Percentiles rank a stretch among this genome's conserved stretches.
phyloP scores from a whole-genome alignment of 2,329 filamentous ascomycete genomes.

The Hypoxylon sp. region DNA sequence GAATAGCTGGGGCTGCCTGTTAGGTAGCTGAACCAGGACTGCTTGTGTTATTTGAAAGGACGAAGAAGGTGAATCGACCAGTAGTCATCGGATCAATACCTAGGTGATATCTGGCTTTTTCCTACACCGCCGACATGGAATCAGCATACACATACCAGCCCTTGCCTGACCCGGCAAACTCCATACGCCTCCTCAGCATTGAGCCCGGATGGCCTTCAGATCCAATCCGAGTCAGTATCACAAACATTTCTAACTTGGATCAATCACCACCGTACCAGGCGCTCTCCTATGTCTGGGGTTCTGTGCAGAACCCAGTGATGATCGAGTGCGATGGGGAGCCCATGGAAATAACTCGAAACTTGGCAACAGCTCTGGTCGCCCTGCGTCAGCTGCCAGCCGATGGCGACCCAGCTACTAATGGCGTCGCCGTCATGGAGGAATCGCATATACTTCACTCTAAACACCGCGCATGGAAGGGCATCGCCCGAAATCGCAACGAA shows the following conservation, averaged over 20 bases:
- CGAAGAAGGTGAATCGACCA: background rate
- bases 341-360: constrained; percentile 10
- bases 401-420: background rate
- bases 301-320: background rate
- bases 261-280: constrained; percentile 9
- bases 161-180: constrained; percentile 10
- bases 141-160: constrained; percentile 4
- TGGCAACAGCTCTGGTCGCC: constrained; percentile 3
- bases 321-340: constrained; percentile 12
- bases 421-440: constrained; percentile 4
- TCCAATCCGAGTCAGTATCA: constrained; percentile 3
- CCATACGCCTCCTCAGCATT: constrained; percentile 15
- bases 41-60: background rate
- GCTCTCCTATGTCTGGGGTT: constrained; percentile 20
- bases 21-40: background rate
- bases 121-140: background rate
- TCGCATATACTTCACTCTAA: constrained; percentile 15
- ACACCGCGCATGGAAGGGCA: constrained; percentile 6
- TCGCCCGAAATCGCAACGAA: constrained; percentile 16
- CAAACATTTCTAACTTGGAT: constrained; percentile 1
- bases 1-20: background rate
- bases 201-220: constrained; percentile 20
- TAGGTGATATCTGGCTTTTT: background rate
- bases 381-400: constrained; percentile 12
- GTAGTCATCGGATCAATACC: background rate